These are phyloP conservation scores for Flagelloscypha sp. DNA, from an alignment of 768 basidiomycete genomes.

Conservation along the genomic window DNA sequence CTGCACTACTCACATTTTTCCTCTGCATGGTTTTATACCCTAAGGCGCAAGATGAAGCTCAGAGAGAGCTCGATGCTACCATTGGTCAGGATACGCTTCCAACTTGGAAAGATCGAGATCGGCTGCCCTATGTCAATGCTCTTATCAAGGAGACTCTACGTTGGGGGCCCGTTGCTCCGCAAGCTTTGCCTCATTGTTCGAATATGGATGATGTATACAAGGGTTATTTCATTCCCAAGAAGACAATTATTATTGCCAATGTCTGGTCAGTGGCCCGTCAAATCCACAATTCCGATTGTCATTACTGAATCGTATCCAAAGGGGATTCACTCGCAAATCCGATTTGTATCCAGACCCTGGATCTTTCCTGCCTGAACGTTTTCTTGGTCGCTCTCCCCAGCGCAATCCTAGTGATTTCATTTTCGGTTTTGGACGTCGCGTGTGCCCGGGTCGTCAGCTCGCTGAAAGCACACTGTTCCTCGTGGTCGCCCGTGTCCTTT, in stretches of 20 bases:
- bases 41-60: conserved; percentile 6
- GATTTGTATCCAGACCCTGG: conserved; percentile 17
- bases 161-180: conserved; percentile 8
- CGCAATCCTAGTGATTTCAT: conserved; percentile 1
- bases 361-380: conserved; percentile 20
- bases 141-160: conserved; percentile 12
- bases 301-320: too few relatives aligned
- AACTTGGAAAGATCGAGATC: conserved; percentile 6
- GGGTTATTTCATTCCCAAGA: conserved; percentile 12
- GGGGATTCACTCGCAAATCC: too few relatives aligned
- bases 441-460: conserved; percentile 10
- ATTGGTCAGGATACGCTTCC: conserved; percentile 9
- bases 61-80: conserved; percentile 11
- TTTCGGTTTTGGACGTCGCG: conserved; percentile 9
- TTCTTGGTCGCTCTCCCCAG: conserved; percentile 3
- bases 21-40: conserved; percentile 9
- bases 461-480: conserved; percentile 6
- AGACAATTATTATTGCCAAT: conserved; percentile 11
- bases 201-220: background rate
- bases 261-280: too few relatives aligned
- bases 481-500: conserved; percentile 4
- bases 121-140: conserved; percentile 12
- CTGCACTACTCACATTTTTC: conserved; percentile 5
- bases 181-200: background rate
- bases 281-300: too few relatives aligned